A percentile compares a stretch with the other conserved stretches of the same genome.
Evolutionary conservation across 176 grass and related monocot species (phyloP).

Genomic region (Leersia perrieri): DNA sequence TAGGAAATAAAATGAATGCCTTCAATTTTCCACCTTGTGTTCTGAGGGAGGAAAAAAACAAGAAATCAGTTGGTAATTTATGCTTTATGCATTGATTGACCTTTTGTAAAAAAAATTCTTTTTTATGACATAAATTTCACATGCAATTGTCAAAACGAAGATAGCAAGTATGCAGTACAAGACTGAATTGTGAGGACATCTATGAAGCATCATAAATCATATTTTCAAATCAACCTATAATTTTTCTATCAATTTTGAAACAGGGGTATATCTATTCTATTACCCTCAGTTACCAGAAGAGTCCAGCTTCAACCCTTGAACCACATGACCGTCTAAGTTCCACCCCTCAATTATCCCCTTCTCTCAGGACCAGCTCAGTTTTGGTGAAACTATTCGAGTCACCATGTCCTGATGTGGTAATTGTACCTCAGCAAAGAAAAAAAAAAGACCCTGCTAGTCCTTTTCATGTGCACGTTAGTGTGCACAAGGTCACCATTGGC

Average conservation of each 20-base stretch:
- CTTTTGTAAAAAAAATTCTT: conserved; percentile 1
- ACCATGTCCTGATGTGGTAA: background rate
- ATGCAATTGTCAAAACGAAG: background rate
- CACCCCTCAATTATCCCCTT: background rate
- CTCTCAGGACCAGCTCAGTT: background rate
- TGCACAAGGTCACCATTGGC: background rate
- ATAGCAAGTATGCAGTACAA: background rate
- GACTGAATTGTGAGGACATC: background rate
- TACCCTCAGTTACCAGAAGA: background rate
- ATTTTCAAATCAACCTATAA: background rate
- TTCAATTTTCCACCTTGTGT: background rate
- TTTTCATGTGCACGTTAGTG: background rate
- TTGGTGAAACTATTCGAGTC: background rate
- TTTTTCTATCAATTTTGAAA: conserved; percentile 9
- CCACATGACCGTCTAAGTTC: background rate
- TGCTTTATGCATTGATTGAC: background rate
- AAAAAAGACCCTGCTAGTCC: background rate
- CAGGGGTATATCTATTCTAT: background rate
- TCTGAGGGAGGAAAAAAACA: background rate
- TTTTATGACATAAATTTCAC: background rate
- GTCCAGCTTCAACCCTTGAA: background rate
- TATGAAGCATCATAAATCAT: background rate
- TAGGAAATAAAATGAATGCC: background rate
- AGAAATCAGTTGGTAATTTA: background rate
- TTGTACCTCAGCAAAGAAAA: background rate